Evolutionary conservation across 1,284 basidiomycete species (phyloP).

Genomic region (Melampsora americana): DNA sequence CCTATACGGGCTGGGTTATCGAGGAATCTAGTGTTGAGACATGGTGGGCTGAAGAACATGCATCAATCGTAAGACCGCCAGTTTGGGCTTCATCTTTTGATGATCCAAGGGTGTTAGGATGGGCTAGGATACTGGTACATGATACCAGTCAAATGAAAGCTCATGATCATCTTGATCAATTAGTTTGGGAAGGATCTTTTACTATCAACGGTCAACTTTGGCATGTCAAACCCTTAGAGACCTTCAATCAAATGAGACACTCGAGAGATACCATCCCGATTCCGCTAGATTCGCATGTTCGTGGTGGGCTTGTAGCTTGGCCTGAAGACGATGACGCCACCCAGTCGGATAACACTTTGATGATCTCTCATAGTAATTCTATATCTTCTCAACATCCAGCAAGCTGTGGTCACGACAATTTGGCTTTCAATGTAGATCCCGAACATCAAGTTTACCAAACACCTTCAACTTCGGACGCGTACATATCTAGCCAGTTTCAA

Average conservation of each 20-base stretch:
- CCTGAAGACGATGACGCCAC: constrained; percentile 66
- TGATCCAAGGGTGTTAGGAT: constrained; percentile 11
- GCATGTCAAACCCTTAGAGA: constrained; percentile 69
- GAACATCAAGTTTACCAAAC: constrained; percentile 60
- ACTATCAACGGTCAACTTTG: constrained; percentile 66
- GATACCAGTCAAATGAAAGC: constrained; percentile 16
- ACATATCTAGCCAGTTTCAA: constrained; percentile 49
- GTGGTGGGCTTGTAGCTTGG: constrained; percentile 62
- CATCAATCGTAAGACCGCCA: neutral
- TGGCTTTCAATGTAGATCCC: constrained; percentile 66
- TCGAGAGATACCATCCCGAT: constrained; percentile 60
- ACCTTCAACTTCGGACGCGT: constrained; percentile 47
- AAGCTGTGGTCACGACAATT: constrained; percentile 66
- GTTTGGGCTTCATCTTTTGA: neutral
- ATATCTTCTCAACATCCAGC: too few relatives aligned
- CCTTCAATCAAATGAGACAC: constrained; percentile 64
- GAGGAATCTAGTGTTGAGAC: constrained; percentile 6
- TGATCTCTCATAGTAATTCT: neutral
- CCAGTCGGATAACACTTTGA: too few relatives aligned
- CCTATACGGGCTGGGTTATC: constrained; percentile 33
- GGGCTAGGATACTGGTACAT: constrained; percentile 22
- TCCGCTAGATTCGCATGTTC: constrained; percentile 51
- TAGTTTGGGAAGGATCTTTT: constrained; percentile 72
- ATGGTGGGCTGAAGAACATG: constrained; percentile 11
- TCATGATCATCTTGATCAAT: constrained; percentile 35